Percentiles rank a stretch among this genome's conserved stretches.
These are phyloP conservation scores for Neurospora discreta DNA, from an alignment of 495 filamentous ascomycete genomes.

Conservation along the genomic window DNA sequence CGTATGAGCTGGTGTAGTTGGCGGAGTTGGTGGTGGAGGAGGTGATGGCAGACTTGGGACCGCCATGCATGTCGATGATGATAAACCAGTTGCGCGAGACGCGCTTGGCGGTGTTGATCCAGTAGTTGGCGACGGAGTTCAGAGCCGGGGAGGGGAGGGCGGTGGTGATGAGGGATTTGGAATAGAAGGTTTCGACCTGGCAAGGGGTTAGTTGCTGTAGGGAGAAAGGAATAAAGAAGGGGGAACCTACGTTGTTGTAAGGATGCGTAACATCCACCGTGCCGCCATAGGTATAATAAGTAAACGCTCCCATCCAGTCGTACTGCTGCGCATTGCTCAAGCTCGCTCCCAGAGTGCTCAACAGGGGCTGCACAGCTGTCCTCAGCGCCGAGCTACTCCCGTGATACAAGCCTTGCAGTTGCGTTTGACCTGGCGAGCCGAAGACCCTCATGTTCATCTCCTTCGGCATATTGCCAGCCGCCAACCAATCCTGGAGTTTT, in stretches of 20 bases:
- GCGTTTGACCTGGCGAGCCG: constrained; percentile 26
- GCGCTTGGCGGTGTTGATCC: constrained; percentile 26
- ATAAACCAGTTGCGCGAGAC: constrained; percentile 31
- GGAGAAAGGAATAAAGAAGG: neutral
- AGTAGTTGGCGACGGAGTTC: constrained; percentile 29
- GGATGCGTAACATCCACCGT: constrained; percentile 31
- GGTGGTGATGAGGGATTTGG: constrained; percentile 31
- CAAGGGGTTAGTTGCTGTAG: neutral
- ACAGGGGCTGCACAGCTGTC: constrained; percentile 26
- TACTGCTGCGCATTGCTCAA: constrained; percentile 25
- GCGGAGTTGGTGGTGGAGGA: constrained; percentile 16
- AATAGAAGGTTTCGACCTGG: constrained; percentile 37
- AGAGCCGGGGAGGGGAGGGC: constrained; percentile 23
- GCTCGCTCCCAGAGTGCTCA: constrained; percentile 21
- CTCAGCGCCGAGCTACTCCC: constrained; percentile 23
- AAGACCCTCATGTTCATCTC: constrained; percentile 36
- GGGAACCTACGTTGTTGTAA: constrained; percentile 25
- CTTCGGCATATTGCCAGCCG: constrained; percentile 23
- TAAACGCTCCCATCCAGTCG: constrained; percentile 31
- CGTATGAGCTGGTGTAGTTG: constrained; percentile 21
- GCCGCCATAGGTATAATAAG: constrained; percentile 29
- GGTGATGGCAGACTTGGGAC: constrained; percentile 31
- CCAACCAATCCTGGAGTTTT: constrained; percentile 24
- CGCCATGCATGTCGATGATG: constrained; percentile 35
- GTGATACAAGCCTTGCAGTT: constrained; percentile 32